A percentile compares a stretch with the other conserved stretches of the same genome.
These are phyloP conservation scores for Lolium multiflorum DNA, from an alignment of 176 grass and related monocot species.

Conservation along the genomic window DNA sequence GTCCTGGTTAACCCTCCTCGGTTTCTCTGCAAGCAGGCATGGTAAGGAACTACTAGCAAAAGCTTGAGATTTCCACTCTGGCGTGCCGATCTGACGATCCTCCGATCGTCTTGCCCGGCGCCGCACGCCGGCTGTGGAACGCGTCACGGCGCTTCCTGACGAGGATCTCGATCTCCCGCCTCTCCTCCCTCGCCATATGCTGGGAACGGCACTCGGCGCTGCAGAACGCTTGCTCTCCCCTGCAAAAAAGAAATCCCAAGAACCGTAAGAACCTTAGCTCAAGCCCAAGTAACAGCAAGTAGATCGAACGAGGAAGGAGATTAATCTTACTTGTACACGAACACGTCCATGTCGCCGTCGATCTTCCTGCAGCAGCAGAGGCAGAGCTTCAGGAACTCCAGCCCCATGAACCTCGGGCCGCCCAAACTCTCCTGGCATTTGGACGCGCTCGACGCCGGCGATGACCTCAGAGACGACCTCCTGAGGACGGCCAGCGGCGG, in stretches of 20 bases:
- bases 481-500: constrained; percentile 40
- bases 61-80: constrained; percentile 41
- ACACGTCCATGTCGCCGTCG: constrained; percentile 66
- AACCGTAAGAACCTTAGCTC: neutral
- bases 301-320: neutral
- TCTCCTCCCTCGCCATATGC: constrained; percentile 61
- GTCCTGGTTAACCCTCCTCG: neutral
- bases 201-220: constrained; percentile 55
- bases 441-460: neutral
- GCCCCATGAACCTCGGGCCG: neutral
- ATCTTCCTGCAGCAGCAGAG: constrained; percentile 66
- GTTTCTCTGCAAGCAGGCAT: neutral
- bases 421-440: neutral
- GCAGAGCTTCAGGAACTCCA: constrained; percentile 70
- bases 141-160: constrained; percentile 45
- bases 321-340: constrained; percentile 68
- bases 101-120: constrained; percentile 11
- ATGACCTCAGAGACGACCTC: constrained; percentile 40
- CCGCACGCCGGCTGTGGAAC: constrained; percentile 49
- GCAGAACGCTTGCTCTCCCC: constrained; percentile 73
- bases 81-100: constrained; percentile 15
- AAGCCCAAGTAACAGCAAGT: neutral
- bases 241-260: constrained; percentile 35
- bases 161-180: constrained; percentile 57
- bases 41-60: neutral